Base-by-base conservation (phyloP, 129 eudicot genomes). In the Flaveria trinervia region DNA sequence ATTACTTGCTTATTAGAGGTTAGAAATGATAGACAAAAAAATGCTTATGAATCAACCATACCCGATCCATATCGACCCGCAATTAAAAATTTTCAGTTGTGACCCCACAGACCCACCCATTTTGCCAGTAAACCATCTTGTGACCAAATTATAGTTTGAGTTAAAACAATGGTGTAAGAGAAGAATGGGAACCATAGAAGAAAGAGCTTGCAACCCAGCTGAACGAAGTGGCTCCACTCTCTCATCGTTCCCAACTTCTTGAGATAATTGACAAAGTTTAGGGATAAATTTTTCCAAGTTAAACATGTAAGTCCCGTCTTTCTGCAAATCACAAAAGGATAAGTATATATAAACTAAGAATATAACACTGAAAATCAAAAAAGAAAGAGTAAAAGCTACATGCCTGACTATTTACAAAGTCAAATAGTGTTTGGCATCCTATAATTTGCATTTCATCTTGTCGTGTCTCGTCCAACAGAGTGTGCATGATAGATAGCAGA, bases 371-470 rank as follows among this genome's bases (percentile, higher is more conserved):
- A n/a, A 39, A 36, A 51, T 0, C 11, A 28, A 55, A 65, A 50
- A 62, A 56, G 65, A 28, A 9, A 2, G 2, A 22, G 26, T 11
- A 68, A 59, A 49, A 72, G 54, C 3, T 61, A 48, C 75, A 52
- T 43, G 82, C 94, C 94, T 89, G 95, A 71, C 83, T 84, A 65
- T 87, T 86, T 73, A 87, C 83, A 22, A 86, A 86, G 84, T 87
- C 96, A 87, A 89, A 87, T 64, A 89, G 82, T 66, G 96, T 84
- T 81, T 87, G 84, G 79, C 96, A 89, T 59, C 96, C 96, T 48
- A 89, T 83, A 71, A 87, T 77, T 66, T 79, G 90, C 80, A 89
- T 85, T 73, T 89, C 96, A 74, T 87, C 96, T 57, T 89, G 87
- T 74, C 88, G 85, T 78, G 92, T 84, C 68, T 89, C 86, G 68